phyloP scores from a whole-genome alignment of 2,329 filamentous ascomycete species.

The Lasiodiplodia sp. region DNA sequence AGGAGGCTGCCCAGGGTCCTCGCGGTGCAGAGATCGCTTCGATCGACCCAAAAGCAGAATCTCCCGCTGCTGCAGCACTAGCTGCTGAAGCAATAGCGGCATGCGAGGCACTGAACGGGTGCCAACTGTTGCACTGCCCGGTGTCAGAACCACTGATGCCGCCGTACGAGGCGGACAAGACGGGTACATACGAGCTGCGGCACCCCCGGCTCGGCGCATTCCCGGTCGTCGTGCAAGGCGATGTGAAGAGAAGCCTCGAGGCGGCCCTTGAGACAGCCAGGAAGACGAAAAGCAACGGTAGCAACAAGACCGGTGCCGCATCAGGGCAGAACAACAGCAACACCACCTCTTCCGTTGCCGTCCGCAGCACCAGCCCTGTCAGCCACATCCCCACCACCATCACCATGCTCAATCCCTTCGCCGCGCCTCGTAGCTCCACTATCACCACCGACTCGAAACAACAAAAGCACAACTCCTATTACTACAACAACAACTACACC shows the following conservation, averaged over 20 bases:
- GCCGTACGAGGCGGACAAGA: constrained; percentile 36
- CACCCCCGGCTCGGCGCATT: constrained; percentile 55
- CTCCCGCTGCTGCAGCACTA: constrained; percentile 67
- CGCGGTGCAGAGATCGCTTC: constrained; percentile 63
- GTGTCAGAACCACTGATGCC: constrained; percentile 40
- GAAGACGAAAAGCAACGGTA: background rate
- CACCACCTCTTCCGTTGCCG: background rate
- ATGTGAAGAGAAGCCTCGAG: constrained; percentile 30
- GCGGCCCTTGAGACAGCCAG: background rate
- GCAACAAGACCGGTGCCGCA: background rate
- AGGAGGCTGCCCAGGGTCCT: constrained; percentile 54
- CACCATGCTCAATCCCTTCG: constrained; percentile 48
- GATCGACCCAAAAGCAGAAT: constrained; percentile 71
- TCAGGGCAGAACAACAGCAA: background rate
- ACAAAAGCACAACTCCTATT: constrained; percentile 36
- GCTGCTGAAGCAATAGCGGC: constrained; percentile 66
- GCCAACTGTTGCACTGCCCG: constrained; percentile 71
- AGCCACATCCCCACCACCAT: constrained; percentile 34
- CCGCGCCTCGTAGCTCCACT: constrained; percentile 31
- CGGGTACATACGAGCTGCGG: constrained; percentile 53
- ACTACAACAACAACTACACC: constrained; percentile 36
- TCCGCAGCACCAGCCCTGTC: constrained; percentile 10
- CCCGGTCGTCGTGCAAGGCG: constrained; percentile 51
- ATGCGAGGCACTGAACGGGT: constrained; percentile 73
- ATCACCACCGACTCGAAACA: constrained; percentile 37